Evolutionary conservation across 768 basidiomycete species (phyloP).

Genomic region (Imleria badia): DNA sequence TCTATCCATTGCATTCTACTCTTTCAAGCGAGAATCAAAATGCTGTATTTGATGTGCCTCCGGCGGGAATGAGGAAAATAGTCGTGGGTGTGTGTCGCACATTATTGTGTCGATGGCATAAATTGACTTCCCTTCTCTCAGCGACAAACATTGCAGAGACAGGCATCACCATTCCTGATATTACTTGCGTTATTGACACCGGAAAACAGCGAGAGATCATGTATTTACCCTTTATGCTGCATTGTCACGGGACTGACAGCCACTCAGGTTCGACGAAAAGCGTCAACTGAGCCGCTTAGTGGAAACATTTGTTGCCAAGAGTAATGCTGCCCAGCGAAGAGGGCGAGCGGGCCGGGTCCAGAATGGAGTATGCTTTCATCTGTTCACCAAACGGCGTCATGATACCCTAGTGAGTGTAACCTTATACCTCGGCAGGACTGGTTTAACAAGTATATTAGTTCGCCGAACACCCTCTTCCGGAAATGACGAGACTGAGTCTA

Average conservation of each 20-base stretch:
- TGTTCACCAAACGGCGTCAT: constrained; percentile 87
- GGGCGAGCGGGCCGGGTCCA: constrained; percentile 93
- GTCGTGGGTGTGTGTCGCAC: constrained; percentile 70
- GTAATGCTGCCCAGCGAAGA: constrained; percentile 86
- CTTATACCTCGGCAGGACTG: neutral
- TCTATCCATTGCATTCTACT: constrained; percentile 90
- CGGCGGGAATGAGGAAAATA: constrained; percentile 81
- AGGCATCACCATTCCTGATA: constrained; percentile 97
- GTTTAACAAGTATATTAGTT: constrained; percentile 47
- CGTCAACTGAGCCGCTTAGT: constrained; percentile 89
- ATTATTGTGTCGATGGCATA: neutral
- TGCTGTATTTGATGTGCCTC: constrained; percentile 88
- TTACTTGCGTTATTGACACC: constrained; percentile 93
- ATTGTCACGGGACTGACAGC: constrained; percentile 5
- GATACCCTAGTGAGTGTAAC: constrained; percentile 61
- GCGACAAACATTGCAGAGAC: constrained; percentile 96
- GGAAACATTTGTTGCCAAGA: constrained; percentile 88
- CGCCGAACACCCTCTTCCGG: constrained; percentile 87
- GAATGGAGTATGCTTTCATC: constrained; percentile 87
- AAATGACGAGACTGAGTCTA: constrained; percentile 91
- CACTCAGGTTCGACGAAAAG: constrained; percentile 87
- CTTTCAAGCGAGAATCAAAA: constrained; percentile 90
- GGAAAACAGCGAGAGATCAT: constrained; percentile 95
- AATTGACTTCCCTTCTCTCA: constrained; percentile 27
- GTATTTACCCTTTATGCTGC: constrained; percentile 33